A percentile compares a stretch with the other conserved stretches of the same genome.
Conservation (phyloP, 2,329 filamentous ascomycete species). For the Exutisphaerella laricina region DNA sequence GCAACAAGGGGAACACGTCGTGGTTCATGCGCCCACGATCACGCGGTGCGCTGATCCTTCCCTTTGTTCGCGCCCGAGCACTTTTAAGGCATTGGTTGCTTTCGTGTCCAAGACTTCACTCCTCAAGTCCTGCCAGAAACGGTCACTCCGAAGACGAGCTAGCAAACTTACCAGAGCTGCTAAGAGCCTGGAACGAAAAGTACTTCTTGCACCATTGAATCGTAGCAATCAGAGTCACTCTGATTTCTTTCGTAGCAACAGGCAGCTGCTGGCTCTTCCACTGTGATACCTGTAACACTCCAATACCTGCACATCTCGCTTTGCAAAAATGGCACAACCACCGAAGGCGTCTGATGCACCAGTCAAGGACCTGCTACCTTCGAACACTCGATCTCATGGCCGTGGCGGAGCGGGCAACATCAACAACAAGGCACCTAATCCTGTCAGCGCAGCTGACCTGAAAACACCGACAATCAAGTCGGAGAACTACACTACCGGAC, state of each 20-base stretch:
- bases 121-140: conserved; percentile 2
- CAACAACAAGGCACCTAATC: conserved; percentile 35
- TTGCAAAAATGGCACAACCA: conserved; percentile 1
- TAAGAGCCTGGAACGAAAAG: neutral
- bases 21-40: neutral
- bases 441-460: conserved; percentile 53
- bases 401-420: conserved; percentile 66
- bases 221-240: too few relatives aligned
- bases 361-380: neutral
- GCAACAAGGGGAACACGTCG: neutral
- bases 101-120: neutral
- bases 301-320: neutral
- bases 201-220: too few relatives aligned
- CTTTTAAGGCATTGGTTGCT: neutral
- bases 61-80: neutral
- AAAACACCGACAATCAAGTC: conserved; percentile 78
- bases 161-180: neutral
- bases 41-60: neutral
- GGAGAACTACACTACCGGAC: conserved; percentile 80
- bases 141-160: neutral
- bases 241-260: too few relatives aligned
- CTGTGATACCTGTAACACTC: too few relatives aligned
- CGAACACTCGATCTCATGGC: conserved; percentile 46
- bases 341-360: neutral
- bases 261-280: too few relatives aligned